Conservation (phyloP, 2,329 filamentous ascomycete genomes). For the Diplodia sapinea region DNA sequence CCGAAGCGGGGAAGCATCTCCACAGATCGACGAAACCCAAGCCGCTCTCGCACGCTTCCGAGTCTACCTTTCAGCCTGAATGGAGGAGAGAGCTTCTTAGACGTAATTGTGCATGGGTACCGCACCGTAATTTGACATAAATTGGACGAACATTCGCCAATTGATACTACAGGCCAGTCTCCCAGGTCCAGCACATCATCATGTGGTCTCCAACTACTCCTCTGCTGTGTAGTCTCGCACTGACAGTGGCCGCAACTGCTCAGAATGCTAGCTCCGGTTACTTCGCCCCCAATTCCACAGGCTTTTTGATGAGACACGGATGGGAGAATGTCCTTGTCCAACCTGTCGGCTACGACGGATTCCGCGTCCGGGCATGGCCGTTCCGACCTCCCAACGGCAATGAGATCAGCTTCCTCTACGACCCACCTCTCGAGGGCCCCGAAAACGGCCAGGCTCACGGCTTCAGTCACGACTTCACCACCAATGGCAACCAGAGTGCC, state of each 20-base stretch:
- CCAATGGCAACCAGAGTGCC: conserved; percentile 42
- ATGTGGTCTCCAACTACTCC: background rate
- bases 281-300: conserved; percentile 38
- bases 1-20: conserved; percentile 27
- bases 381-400: conserved; percentile 45
- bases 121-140: conserved; percentile 14
- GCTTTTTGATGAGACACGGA: conserved; percentile 47
- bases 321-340: conserved; percentile 49
- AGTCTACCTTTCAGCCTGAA: conserved; percentile 20
- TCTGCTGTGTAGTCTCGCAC: conserved; percentile 6
- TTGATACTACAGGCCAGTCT: background rate
- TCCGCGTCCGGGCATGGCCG: conserved; percentile 49
- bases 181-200: background rate
- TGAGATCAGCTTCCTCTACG: conserved; percentile 48
- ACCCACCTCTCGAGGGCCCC: conserved; percentile 49
- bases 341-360: conserved; percentile 50
- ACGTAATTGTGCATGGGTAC: background rate
- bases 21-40: conserved; percentile 24
- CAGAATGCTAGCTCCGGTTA: conserved; percentile 28
- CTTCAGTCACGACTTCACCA: conserved; percentile 43
- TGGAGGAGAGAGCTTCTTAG: background rate
- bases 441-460: conserved; percentile 43
- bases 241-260: background rate
- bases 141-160: background rate
- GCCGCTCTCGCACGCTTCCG: conserved; percentile 26